Base-by-base conservation (phyloP, 306 rosid species). In the Lupinus albus region DNA sequence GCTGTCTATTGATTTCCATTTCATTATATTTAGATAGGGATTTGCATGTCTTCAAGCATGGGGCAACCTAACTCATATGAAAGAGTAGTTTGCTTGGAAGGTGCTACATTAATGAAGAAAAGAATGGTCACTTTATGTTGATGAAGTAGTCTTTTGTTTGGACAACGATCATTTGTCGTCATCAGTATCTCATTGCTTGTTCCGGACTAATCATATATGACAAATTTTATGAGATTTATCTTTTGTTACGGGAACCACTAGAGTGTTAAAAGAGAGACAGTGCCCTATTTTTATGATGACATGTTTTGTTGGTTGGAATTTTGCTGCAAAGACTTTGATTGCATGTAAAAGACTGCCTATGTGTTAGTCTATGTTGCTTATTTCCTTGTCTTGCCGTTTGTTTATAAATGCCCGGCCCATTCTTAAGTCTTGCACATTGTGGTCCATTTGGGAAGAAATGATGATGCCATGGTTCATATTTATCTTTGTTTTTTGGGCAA, bases 1-100 rank as follows among this genome's bases (percentile, higher is more conserved):
- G 48, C 52, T 51, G 12, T 33, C 4, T 25, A 18, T 45, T 65
- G 54, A 65, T 66, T 41, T 80, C 15, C 53, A 48, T 7, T 7
- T 33, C 64, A 2, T 41, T 61, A 7, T 39, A 9, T 12, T 4
- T 59, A 28, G 21, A 77, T 54, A 94, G 99, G 99, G 99, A 25
- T 94, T 88, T 81, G 83, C 97, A 38, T 91, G 99, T 74, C 95
- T 94, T 48, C 97, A 16, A 94, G 99, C 95, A 94, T 94, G 99
- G 99, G 99, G 64, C 84, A 97, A 46, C 99, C 99, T 1, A 88
- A 91, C 60, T 94, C 99, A 0, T 86, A 88, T 3, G 99, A 94
- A 71, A 86, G 96, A 61, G 96, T 88, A 12, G 95, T 94, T 94
- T 69, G 99, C 99, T 73, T 94, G 99, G 99, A 94, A 94, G 85